Evolutionary conservation across 2,329 filamentous ascomycete genomes (phyloP), one percentile per base, ranked within the genome.

Genomic region (Aspergillus amoenus): DNA sequence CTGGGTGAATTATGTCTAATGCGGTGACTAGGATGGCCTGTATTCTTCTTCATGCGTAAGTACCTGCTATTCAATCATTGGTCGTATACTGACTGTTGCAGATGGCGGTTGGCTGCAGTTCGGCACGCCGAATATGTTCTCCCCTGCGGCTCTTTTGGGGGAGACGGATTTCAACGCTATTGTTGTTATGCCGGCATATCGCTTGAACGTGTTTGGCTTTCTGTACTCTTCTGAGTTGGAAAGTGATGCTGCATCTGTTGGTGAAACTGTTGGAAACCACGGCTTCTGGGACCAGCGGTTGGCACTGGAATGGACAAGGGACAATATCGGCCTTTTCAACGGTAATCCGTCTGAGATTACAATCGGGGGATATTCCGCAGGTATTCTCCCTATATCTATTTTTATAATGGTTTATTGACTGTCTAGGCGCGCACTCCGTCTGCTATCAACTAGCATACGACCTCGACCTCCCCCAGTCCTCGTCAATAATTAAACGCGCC

Each of bases 371-470:
- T 85, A 85, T 61, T 84, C 81, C 4, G 83, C 83, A 1, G 82
- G 74, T 73, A 64, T 44, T 64, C 11, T 27, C 27, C 2, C 22
- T 41, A 52, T 21, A 30, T 17, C 41, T 27, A 2, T 24, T 24
- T 11, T 27, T 37, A 27, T 39, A 21, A 4, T 5, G 9, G 15
- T 5, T 11, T 15, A 12, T 5, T 17, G 11, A 22, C 41, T 27
- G 39, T 12, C n/a, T 30, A 74, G 76, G 83, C 1, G 76, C 81
- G 2, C 81, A 85, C 64, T 82, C 80, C 2, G 76, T 79, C 2
- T 85, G 84, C 63, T 78, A 85, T 52, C 83, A 85, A 66, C 68
- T 85, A 2, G 78, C 81, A 8, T 81, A 84, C 61, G 83, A 86
- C 62, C 73, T 85, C 7, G 77, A 76, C 52, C 74, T 80, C 18